Evolutionary conservation across 2,329 filamentous ascomycete species (phyloP), one percentile per base, ranked within the genome.

Genomic region (Pseudocercospora fijiensis): DNA sequence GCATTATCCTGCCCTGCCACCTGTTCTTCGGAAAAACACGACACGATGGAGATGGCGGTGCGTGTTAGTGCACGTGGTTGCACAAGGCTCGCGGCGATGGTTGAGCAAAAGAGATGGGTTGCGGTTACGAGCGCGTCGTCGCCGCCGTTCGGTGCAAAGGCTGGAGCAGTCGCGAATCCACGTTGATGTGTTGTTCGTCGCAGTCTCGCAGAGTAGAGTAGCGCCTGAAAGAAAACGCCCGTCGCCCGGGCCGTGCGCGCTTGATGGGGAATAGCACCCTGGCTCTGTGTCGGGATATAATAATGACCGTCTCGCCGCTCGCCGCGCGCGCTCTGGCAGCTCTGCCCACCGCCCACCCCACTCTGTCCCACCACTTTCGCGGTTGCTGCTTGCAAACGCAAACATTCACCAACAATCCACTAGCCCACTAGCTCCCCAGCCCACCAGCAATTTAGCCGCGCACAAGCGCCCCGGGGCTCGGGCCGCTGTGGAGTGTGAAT

Each of bases 381-480:
- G 10, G 51, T 55, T 55, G 51, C 51, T 55, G 51, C 51, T 55
- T 55, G 51, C 51, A 55, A 55, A 55, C 51, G 51, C 22, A 28
- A 55, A 55, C 52, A 56, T 26, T 26, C 49, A 56, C 28, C 13
- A 3, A 13, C 24, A 16, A 33, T 28, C 26, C 28, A 10, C 24
- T 28, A 18, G 7, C 27, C 16, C 28, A 52, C 47, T 24, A 22
- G 26, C 47, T 52, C n/a, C 47, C 7, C 7, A 16, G 11, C 11
- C 11, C 26, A 16, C 20, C 11, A 26, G 13, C 20, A 52, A n/a
- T 56, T 20, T 26, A 56, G n/a, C 27, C 53, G 53, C 53, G 30
- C 28, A 26, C 53, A 56, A 41, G 53, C 53, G 53, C 53, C 26
- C 53, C 27, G 53, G 30, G 9, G 18, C 16, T 56, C 53, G 53